Evolutionary conservation across 257 asterid genomes (phyloP), one percentile per base, ranked within the genome.

Genomic region (Scutellaria minor): DNA sequence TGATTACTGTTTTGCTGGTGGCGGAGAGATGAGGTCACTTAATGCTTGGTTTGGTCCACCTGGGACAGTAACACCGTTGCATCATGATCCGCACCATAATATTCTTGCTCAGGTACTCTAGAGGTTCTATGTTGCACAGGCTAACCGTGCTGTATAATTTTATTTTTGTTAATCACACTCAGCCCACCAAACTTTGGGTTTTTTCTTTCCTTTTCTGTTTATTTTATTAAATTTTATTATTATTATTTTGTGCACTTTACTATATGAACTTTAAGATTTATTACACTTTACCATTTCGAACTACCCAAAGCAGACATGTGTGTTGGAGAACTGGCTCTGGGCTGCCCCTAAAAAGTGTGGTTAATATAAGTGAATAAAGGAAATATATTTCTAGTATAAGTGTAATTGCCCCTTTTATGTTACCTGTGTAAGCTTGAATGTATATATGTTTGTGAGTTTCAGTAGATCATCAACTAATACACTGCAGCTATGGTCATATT

Each of bases 1-100:
- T 73, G 99, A 95, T 81, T 95, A 95, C 75, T 95, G 97, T 89
- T 95, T 81, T 85, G 84, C 86, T 60, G 96, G 96, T 78, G 96
- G 92, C 8, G 98, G 98, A 50, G 99, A 92, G 79, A 80, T 95
- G 79, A 87, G 88, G 79, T 86, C 96, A 6, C 80, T 95, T 51
- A 92, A 95, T 85, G 99, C 99, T 79, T 95, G 99, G 99, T 88
- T 85, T 57, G 98, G 98, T 78, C 99, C 99, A 75, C 76, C 97
- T 68, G 94, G 97, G 64, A 95, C 98, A 7, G 99, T 95, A 77
- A 95, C 98, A 40, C 99, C 98, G 13, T 85, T 92, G 86, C 99
- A 95, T 80, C 97, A 92, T 41, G 99, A 94, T 79, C 99, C 99
- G 5, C 99, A 95, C 77, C 98, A 91, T 81, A 95, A 95, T 74